Evolutionary conservation across 129 eudicot species (phyloP), one percentile per base, ranked within the genome.

Genomic region (Chrysanthemum makinoi): DNA sequence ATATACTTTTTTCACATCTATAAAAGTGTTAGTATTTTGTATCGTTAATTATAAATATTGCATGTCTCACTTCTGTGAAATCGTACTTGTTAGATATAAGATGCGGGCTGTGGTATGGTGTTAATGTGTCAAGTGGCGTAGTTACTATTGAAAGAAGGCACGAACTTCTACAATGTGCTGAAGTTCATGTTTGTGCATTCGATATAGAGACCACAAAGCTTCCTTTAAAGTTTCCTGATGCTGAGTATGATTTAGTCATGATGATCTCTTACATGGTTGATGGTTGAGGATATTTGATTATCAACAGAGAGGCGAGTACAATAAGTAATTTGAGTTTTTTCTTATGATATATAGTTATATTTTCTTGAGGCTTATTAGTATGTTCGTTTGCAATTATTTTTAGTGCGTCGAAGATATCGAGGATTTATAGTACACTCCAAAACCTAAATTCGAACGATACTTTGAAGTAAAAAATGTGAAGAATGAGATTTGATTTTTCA

Each of bases 181-280:
- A 95, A 83, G 99, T 95, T 83, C 99, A 86, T 84, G 97, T 95
- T 70, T 95, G 99, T 75, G 99, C 99, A 49, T 95, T 95, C 77
- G 99, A 95, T 83, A 95, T 95, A 70, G 99, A 95, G 81, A 95
- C 99, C 44, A 95, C 99, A 81, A 95, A 95, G 84, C 97, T 95
- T 78, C 99, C 99, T 33, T 70, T 95, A 65, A 95, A 88, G 74
- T 95, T 95, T 83, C 99, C 99, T 46, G 99, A 95, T 79, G 99
- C 99, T 4, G 97, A 95, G 51, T 95, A 95, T 76, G 99, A 95
- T 81, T 86, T 65, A 72, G 85, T 95, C 67, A 95, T 95, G 99
- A 95, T 95, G 99, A 95, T 95, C 52, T 95, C 99, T 6, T 95
- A 95, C 85, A 95, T 95, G 99, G 82, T 95, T 86, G 96, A 90